Base-by-base conservation (phyloP, 2,329 filamentous ascomycete genomes). In the Orbilia oligospora region DNA sequence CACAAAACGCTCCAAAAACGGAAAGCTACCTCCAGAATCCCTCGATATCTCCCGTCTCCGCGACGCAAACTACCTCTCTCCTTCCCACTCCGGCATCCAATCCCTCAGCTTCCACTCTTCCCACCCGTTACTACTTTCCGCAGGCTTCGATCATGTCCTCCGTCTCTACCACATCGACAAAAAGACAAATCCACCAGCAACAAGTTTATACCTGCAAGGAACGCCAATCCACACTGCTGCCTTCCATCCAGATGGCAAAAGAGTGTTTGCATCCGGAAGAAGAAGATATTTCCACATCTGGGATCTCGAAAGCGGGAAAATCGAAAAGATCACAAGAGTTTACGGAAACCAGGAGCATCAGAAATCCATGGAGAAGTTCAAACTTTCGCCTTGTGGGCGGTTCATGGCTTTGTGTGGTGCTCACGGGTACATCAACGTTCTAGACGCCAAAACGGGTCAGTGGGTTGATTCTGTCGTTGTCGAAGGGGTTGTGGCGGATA, bases 251-350 rank as follows among this genome's bases (percentile, higher is more conserved):
- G 86, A 86, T 16, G 93, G 92, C 80, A 90, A 92, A 80, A 91
- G 91, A 81, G 92, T 99, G 81, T 93, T 97, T 84, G 92, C 97
- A 76, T 92, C 94, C 18, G 94, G 94, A 44, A 91, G 95, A 41
- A 90, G 96, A 63, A 91, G 91, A 80, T 98, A 94, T 86, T 97
- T 98, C 85, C 96, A 98, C 85, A 91, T 92, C 81, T 99, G 96
- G 96, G 91, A 98, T 82, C 88, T 99, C 24, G 87, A 91, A 51
- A 91, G 91, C 0, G 96, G 96, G 51, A 87, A 88, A 12, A 90
- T 99, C 61, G 92, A 95, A 82, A 97, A 97, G 85, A 89, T 97
- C 53, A 90, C 89, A 81, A 88, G 92, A 83, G 86, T 96, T 76
- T 89, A 92, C 83, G 90, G 94, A 80, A 88, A 92, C 70, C 93